These are phyloP conservation scores for Amaranthus tricolor DNA, from an alignment of 179 eudicot genomes.

Conservation along the genomic window DNA sequence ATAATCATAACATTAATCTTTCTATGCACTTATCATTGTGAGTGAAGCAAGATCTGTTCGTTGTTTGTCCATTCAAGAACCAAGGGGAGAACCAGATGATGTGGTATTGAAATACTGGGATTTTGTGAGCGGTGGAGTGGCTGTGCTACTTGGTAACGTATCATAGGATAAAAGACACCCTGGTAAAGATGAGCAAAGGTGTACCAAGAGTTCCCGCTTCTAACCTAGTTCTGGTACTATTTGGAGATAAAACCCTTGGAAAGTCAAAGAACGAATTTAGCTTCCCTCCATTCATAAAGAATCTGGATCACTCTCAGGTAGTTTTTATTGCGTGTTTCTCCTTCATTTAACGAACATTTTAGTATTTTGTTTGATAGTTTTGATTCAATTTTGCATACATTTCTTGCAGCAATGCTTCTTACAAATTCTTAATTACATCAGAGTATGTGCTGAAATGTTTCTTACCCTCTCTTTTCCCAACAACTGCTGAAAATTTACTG, in stretches of 20 bases:
- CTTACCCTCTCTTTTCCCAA: not conserved
- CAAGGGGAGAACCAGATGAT: not conserved
- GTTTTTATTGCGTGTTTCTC: not conserved
- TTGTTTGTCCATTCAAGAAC: too few relatives aligned
- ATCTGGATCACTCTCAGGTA: slow-evolving; percentile 96
- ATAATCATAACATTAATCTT: too few relatives aligned
- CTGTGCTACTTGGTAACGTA: slow-evolving; percentile 66
- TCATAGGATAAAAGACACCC: slow-evolving; percentile 91
- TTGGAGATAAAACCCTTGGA: slow-evolving; percentile 79
- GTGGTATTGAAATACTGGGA: not conserved
- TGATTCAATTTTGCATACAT: not conserved
- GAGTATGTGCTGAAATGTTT: not conserved
- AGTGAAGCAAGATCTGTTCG: too few relatives aligned
- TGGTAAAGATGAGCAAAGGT: slow-evolving; percentile 84
- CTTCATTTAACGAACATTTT: not conserved
- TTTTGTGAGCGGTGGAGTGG: slow-evolving; percentile 11
- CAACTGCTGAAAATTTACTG: too few relatives aligned
- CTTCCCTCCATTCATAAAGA: slow-evolving; percentile 64
- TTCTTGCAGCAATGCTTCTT: not conserved
- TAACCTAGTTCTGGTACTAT: slow-evolving; percentile 87
- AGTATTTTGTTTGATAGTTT: too few relatives aligned
- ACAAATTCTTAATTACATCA: not conserved
- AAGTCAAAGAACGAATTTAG: slow-evolving; percentile 60
- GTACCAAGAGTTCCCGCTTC: slow-evolving; percentile 87
- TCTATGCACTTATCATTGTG: too few relatives aligned